phyloP scores from a whole-genome alignment of 345 rosid species.

The Punica granatum region DNA sequence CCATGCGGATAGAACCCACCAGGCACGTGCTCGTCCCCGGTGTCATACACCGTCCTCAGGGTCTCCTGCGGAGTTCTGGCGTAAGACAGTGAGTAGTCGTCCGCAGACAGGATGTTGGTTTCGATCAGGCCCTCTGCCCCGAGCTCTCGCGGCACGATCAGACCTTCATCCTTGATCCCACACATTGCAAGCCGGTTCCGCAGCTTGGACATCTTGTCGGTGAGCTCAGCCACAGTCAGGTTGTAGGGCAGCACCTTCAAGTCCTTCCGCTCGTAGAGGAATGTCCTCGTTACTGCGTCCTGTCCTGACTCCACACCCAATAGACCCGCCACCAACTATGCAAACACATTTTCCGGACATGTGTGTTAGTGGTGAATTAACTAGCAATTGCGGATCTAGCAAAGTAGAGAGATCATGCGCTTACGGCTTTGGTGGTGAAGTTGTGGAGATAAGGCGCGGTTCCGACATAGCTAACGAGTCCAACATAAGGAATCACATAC shows the following conservation, averaged over 20 bases:
- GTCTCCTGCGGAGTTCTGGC: conserved; percentile 37
- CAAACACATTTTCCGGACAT: background rate
- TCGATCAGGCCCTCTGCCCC: conserved; percentile 35
- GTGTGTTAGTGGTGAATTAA: background rate
- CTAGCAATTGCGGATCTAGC: background rate
- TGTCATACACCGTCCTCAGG: conserved; percentile 32
- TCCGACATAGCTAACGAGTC: conserved; percentile 64
- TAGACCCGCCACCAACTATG: conserved; percentile 19
- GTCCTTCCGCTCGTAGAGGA: conserved; percentile 13
- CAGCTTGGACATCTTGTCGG: conserved; percentile 29
- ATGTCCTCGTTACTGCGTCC: conserved; percentile 21
- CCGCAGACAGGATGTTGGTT: conserved; percentile 19
- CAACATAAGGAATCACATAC: conserved; percentile 60
- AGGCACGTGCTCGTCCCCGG: conserved; percentile 34
- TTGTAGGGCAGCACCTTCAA: conserved; percentile 32
- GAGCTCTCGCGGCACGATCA: conserved; percentile 26
- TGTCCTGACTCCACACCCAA: conserved; percentile 24
- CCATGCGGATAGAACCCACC: conserved; percentile 50
- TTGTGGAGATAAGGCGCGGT: conserved; percentile 39
- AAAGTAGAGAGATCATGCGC: background rate
- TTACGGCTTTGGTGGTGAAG: conserved; percentile 34
- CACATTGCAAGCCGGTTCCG: conserved; percentile 37
- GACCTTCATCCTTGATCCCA: conserved; percentile 48
- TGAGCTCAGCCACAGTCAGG: conserved; percentile 39
- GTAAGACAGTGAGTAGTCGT: conserved; percentile 31